Evolutionary conservation across 1,139 yeast species (phyloP).

Genomic region (Geotrichum histeridarum): DNA sequence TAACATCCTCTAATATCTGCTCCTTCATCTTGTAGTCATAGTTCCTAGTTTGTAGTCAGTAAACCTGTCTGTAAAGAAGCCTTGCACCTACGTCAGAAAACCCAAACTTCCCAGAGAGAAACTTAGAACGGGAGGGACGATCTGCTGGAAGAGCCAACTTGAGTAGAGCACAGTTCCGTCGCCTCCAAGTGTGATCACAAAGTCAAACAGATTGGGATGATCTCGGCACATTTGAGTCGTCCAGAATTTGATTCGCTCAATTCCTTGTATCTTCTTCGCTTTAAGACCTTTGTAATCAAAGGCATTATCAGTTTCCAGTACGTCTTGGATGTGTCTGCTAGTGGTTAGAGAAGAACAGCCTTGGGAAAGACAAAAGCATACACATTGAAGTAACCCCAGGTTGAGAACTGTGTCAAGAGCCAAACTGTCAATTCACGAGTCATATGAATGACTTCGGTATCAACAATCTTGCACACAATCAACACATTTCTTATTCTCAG

Average conservation of each 20-base stretch:
- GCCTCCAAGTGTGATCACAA: conserved; percentile 63
- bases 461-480: conserved; percentile 67
- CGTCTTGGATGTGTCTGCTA: conserved; percentile 48
- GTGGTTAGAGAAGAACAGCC: not conserved
- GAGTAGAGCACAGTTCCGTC: conserved; percentile 84
- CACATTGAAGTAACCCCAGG: conserved; percentile 40
- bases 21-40: conserved; percentile 57
- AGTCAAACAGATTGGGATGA: conserved; percentile 50
- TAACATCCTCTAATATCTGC: conserved; percentile 51
- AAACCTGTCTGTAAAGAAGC: too few species aligned
- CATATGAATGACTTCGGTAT: conserved; percentile 50
- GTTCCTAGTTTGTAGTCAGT: conserved; percentile 38
- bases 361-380: conserved; percentile 15
- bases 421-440: conserved; percentile 57
- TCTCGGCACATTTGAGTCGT: conserved; percentile 46
- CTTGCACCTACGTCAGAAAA: conserved; percentile 47
- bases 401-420: conserved; percentile 43
- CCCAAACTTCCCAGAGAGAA: conserved; percentile 83
- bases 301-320: conserved; percentile 43
- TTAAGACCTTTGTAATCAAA: conserved; percentile 44
- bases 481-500: conserved; percentile 55
- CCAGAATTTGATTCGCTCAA: conserved; percentile 52
- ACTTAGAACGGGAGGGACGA: conserved; percentile 78
- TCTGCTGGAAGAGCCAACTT: conserved; percentile 53
- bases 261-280: conserved; percentile 38